Conservation (phyloP, 2,329 filamentous ascomycete genomes). For the Aspergillus luchuensis region DNA sequence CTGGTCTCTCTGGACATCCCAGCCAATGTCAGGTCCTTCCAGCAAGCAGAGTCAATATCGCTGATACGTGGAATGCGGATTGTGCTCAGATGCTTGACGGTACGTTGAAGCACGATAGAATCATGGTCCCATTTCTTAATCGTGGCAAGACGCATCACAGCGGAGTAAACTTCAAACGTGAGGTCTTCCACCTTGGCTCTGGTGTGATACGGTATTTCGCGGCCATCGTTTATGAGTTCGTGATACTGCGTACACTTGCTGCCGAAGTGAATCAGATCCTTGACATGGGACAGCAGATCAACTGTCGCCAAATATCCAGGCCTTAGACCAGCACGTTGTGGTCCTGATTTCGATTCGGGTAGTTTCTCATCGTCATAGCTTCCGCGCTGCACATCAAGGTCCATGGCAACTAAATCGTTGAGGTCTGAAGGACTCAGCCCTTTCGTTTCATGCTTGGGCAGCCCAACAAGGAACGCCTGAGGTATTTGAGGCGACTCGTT, state of each 20-base stretch:
- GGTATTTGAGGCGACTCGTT: not conserved
- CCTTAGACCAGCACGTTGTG: not conserved
- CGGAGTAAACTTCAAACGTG: not conserved
- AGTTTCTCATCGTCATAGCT: not conserved
- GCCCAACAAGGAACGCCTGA: not conserved
- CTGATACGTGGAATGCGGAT: not conserved
- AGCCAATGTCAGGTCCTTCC: not conserved
- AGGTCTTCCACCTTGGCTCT: not conserved
- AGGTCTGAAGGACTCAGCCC: not conserved
- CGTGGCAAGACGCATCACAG: not conserved
- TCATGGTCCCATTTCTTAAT: not conserved
- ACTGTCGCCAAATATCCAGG: not conserved
- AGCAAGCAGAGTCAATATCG: not conserved
- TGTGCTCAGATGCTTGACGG: not conserved
- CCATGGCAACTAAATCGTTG: not conserved
- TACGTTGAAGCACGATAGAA: not conserved
- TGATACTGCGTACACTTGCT: not conserved
- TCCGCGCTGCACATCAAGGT: not conserved
- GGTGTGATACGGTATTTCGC: not conserved
- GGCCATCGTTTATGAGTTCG: not conserved
- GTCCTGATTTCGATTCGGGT: not conserved
- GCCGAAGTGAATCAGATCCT: not conserved
- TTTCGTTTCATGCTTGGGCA: not conserved
- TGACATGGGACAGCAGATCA: not conserved
- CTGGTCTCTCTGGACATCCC: not conserved